A percentile compares a stretch with the other conserved stretches of the same genome.
Evolutionary conservation across 176 grass and related monocot species (phyloP).

Genomic region (Musa troglodytarum): DNA sequence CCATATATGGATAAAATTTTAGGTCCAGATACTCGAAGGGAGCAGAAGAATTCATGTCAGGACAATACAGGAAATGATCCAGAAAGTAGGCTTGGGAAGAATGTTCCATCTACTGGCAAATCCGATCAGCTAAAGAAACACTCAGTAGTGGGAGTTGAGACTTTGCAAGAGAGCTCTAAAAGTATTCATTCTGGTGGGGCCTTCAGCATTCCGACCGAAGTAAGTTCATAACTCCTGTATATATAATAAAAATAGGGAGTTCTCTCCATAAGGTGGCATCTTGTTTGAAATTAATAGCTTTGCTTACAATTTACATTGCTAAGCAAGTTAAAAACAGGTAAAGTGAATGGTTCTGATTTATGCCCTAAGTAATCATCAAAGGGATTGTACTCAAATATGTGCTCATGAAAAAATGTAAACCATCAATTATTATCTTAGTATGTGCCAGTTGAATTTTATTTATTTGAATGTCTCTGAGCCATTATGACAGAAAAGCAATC

Average conservation of each 20-base stretch:
- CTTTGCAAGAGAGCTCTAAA: constrained; percentile 30
- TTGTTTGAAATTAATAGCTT: not conserved
- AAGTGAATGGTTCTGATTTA: not conserved
- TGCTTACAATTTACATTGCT: not conserved
- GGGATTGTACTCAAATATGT: not conserved
- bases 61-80: constrained; percentile 55
- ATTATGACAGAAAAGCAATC: not conserved
- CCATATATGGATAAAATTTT: constrained; percentile 25
- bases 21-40: constrained; percentile 14
- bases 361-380: not conserved
- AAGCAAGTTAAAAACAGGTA: not conserved
- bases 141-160: constrained; percentile 31
- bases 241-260: not conserved
- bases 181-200: constrained; percentile 42
- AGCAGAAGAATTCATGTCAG: constrained; percentile 33
- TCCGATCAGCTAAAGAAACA: constrained; percentile 39
- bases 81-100: constrained; percentile 40
- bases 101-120: constrained; percentile 45
- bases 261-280: no score
- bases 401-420: not conserved
- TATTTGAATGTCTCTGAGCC: not conserved
- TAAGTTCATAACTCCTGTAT: constrained; percentile 30
- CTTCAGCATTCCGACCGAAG: constrained; percentile 43
- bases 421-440: not conserved
- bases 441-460: not conserved